A percentile compares a stretch with the other conserved stretches of the same genome.
Evolutionary conservation across 257 asterid genomes (phyloP).

Genomic region (Solanum peruvianum): DNA sequence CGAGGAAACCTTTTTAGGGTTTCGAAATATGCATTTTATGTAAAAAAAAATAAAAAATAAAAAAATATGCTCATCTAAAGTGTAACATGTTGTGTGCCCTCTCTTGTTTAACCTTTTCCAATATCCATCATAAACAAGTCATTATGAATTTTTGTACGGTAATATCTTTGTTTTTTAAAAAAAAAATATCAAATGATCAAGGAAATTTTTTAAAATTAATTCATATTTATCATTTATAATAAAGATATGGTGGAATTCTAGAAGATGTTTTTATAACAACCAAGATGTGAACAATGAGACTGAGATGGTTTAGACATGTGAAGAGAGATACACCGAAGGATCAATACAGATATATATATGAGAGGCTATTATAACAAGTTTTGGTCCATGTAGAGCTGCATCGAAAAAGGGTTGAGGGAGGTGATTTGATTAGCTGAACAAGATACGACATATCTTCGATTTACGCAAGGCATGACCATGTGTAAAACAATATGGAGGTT

Average conservation of each 20-base stretch:
- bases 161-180: not conserved
- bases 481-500: not conserved
- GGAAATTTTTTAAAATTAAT: fast-evolving
- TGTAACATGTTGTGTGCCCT: not conserved
- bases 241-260: not conserved
- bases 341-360: not conserved
- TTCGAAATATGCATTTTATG: not conserved
- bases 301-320: not conserved
- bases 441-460: not conserved
- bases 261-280: not conserved
- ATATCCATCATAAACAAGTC: not conserved
- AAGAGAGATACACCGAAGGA: fast-evolving
- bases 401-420: not conserved
- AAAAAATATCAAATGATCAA: not conserved
- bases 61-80: not conserved
- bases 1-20: not conserved
- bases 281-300: not conserved
- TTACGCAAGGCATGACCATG: not conserved
- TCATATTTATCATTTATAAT: not conserved
- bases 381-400: not conserved
- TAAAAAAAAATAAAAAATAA: not conserved
- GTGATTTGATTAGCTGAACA: not conserved
- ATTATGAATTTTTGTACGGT: not conserved
- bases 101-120: not conserved
- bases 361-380: not conserved